Evolutionary conservation across 257 asterid genomes (phyloP).

Genomic region (Solanum chaucha): DNA sequence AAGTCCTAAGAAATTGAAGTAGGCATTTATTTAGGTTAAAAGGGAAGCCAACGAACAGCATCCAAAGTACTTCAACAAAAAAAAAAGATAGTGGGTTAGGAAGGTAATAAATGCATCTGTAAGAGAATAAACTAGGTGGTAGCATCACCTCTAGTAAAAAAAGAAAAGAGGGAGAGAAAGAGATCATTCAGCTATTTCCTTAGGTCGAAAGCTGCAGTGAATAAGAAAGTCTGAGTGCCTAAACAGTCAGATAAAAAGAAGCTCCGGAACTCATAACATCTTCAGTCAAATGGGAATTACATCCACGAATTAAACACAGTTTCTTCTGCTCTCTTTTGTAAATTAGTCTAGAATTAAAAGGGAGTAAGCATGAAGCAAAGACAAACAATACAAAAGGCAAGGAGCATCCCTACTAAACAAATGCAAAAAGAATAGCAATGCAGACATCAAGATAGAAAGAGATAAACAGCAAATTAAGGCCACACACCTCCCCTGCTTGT

Average conservation of each 20-base stretch:
- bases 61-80: background rate
- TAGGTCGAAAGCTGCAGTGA: background rate
- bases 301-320: background rate
- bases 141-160: background rate
- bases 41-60: background rate
- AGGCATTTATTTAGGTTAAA: background rate
- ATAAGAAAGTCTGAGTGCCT: background rate
- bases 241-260: background rate
- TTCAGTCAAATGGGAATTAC: background rate
- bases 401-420: background rate
- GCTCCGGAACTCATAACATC: background rate
- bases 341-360: background rate
- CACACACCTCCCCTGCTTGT: slow-evolving; percentile 14
- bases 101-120: background rate
- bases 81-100: background rate
- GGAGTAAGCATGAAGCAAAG: background rate
- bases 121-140: background rate
- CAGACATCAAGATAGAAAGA: background rate
- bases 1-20: background rate
- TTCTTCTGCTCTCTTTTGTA: background rate
- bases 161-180: background rate
- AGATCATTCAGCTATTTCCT: background rate
- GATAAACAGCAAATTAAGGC: background rate
- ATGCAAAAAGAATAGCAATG: background rate
- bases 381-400: background rate